Base-by-base conservation (phyloP, 73 alveolate genomes). In the Breviolum minutum region DNA sequence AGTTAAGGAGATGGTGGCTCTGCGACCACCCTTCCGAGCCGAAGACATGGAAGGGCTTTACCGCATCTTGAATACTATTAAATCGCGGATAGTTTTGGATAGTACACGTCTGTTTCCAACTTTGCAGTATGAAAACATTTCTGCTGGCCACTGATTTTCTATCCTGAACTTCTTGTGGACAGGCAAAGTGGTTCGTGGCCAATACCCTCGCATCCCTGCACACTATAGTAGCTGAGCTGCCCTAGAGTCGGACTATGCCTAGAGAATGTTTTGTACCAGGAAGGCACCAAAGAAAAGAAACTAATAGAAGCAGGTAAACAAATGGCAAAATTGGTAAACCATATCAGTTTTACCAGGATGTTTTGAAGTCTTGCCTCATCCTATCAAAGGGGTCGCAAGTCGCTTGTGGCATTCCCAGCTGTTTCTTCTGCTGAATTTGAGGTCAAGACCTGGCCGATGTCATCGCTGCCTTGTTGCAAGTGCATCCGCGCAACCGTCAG, bases 1-100 rank as follows among this genome's bases (percentile, higher is more conserved):
- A 8, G 8, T 63, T 79, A 99, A 99, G 94, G 99, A 99, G 97
- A 95, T 99, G 99, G 99, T 89, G 61, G 96, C 99, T 60, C 98
- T 99, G 22, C 94, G 99, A 68, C 99, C 99, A 27, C 99, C 99
- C 8, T 99, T 99, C 71, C 96, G 99, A 95, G 99, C 99, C 1
- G 99, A 87, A 66, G 99, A 99, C 48, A 99, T 99, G 99, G 99
- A 99, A 30, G 99, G 99, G 64, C 90, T 99, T 73, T 99, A 99
- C 64, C 99, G 99, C 63, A 86, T 71, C 84, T 99, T 99, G 81
- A 26, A 61, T 76, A 40, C 0, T 40, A 40, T 40, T 40, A 40
- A 3, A 0, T 40, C 73, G 93, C 82, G 79, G 54, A 40, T 2
- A 40, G 3, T 40, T 40, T 40, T 3, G 54, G 54, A 40, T 40